Percentiles rank a stretch among this genome's conserved stretches.
Evolutionary conservation across 768 basidiomycete species (phyloP).

Genomic region (Macrocybe gigantea): DNA sequence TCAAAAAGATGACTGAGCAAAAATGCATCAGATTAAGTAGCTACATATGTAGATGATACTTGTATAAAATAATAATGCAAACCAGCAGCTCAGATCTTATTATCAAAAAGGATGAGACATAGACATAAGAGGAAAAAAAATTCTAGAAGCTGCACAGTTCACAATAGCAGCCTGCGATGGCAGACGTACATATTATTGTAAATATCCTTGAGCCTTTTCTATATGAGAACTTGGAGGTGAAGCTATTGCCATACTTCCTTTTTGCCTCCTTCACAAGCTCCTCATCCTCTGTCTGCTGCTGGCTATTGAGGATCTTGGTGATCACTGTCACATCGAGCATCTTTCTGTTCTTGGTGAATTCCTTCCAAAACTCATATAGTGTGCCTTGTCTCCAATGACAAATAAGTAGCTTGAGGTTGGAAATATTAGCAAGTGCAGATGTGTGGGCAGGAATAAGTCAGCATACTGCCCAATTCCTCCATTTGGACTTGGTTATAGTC

Average conservation of each 20-base stretch:
- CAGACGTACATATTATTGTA: conserved; percentile 8
- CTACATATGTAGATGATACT: neutral
- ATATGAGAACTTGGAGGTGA: conserved; percentile 11
- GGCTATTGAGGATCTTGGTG: neutral
- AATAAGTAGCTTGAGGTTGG: conserved; percentile 8
- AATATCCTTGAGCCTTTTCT: conserved; percentile 3
- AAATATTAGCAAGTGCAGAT: neutral
- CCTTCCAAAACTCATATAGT: conserved; percentile 11
- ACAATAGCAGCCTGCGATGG: conserved; percentile 8
- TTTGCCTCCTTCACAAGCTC: conserved; percentile 5
- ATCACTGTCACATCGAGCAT: conserved; percentile 12
- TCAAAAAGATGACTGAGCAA: too few relatives aligned
- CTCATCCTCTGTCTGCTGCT: conserved; percentile 6
- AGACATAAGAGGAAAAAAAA: too few relatives aligned
- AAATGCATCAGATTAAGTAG: too few relatives aligned
- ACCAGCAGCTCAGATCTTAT: too few relatives aligned
- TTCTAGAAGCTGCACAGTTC: conserved; percentile 2
- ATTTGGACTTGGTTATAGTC: conserved; percentile 17
- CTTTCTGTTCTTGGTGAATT: conserved; percentile 8
- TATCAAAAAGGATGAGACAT: too few relatives aligned
- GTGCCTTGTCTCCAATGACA: conserved; percentile 8
- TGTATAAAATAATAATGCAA: neutral
- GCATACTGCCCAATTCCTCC: conserved; percentile 19
- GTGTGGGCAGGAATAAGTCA: neutral
- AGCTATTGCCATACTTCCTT: conserved; percentile 10